Percentiles rank a stretch among this genome's conserved stretches.
These are phyloP conservation scores for Annulohypoxylon stygium DNA, from an alignment of 495 filamentous ascomycete genomes.

Conservation along the genomic window DNA sequence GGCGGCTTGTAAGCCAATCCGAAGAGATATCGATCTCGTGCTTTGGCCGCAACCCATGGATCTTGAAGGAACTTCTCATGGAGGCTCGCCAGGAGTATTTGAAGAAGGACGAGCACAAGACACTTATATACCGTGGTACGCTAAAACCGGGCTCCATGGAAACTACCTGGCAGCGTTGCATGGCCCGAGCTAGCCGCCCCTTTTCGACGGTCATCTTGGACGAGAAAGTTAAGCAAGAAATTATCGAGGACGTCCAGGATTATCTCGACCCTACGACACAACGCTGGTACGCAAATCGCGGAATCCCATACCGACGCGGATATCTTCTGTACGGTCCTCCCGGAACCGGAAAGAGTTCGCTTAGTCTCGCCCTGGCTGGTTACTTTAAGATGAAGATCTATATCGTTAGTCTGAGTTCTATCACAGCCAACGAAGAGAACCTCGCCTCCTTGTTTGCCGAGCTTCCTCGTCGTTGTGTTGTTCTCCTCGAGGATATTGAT, in stretches of 20 bases:
- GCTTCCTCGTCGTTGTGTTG: constrained; percentile 75
- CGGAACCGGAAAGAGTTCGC: constrained; percentile 77
- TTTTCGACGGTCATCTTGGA: constrained; percentile 91
- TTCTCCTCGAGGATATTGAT: constrained; percentile 82
- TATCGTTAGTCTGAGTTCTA: constrained; percentile 73
- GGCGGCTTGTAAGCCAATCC: constrained; percentile 54
- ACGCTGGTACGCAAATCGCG: constrained; percentile 82
- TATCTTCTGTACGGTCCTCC: constrained; percentile 93
- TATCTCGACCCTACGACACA: constrained; percentile 84
- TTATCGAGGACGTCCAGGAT: constrained; percentile 87
- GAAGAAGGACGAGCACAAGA: constrained; percentile 71
- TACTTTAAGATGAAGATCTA: constrained; percentile 79
- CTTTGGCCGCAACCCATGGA: constrained; percentile 73
- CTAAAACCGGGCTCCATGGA: constrained; percentile 52
- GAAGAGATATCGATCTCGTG: constrained; percentile 75
- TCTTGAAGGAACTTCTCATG: constrained; percentile 74
- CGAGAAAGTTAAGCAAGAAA: constrained; percentile 75
- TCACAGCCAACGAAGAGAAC: constrained; percentile 76
- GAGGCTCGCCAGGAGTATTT: constrained; percentile 72
- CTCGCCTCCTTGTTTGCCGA: constrained; percentile 77
- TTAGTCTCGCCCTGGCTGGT: constrained; percentile 75
- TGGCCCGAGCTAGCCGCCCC: constrained; percentile 75
- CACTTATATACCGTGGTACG: constrained; percentile 73
- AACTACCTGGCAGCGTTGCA: constrained; percentile 65
- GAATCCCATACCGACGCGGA: constrained; percentile 84